Percentiles rank a stretch among this genome's conserved stretches.
phyloP scores from a whole-genome alignment of 2,329 filamentous ascomycete genomes.

The Ophidiomyces ophidiicola region DNA sequence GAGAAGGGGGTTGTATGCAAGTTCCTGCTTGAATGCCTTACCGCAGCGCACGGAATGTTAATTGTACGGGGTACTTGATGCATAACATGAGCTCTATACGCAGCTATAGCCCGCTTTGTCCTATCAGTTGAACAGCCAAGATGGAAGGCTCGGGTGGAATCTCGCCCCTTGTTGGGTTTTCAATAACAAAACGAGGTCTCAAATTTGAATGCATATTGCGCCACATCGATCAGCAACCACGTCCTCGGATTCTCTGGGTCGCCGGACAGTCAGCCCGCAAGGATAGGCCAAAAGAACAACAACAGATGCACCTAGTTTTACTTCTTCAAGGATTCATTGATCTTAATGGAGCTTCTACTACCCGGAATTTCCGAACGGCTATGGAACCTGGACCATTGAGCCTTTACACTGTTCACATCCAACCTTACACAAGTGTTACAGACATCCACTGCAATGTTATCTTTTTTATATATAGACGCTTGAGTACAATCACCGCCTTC shows the following conservation, averaged over 20 bases:
- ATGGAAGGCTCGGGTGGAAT: slow-evolving; percentile 13
- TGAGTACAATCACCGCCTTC: not conserved
- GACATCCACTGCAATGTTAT: slow-evolving; percentile 9
- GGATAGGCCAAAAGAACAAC: slow-evolving; percentile 1
- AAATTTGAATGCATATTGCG: slow-evolving; percentile 10
- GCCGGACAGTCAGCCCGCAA: slow-evolving; percentile 3
- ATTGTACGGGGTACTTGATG: slow-evolving; percentile 12
- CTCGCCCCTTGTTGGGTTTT: slow-evolving; percentile 8
- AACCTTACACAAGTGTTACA: slow-evolving; percentile 10
- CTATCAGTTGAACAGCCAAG: slow-evolving; percentile 11
- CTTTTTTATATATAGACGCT: not conserved
- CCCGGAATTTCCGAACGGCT: not conserved
- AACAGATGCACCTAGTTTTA: slow-evolving; percentile 1
- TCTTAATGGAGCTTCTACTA: not conserved
- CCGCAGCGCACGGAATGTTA: slow-evolving; percentile 10
- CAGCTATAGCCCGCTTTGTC: slow-evolving; percentile 9
- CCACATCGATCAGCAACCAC: slow-evolving; percentile 14
- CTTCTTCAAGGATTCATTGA: slow-evolving; percentile 4
- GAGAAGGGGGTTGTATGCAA: slow-evolving; percentile 13
- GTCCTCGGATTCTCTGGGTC: slow-evolving; percentile 10
- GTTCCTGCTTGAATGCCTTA: slow-evolving; percentile 8
- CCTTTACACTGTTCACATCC: not conserved
- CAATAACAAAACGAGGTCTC: slow-evolving; percentile 11
- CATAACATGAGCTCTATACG: slow-evolving; percentile 12
- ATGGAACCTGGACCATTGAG: not conserved